Conservation (phyloP, 306 rosid species). For the Trichosanthes cucumerina region DNA sequence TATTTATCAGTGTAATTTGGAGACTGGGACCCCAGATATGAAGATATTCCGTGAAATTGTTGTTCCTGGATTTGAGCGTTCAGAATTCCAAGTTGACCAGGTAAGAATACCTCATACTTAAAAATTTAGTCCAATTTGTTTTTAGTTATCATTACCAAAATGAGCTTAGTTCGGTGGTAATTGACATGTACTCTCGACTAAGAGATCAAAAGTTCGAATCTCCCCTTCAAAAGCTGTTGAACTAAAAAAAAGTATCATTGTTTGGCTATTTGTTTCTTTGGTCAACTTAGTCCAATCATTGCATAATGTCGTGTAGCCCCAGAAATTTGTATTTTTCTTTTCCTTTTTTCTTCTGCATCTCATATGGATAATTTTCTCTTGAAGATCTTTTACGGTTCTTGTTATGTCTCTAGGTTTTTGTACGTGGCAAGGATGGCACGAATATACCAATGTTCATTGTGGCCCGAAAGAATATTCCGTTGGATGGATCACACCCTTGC, state of each 20-base stretch:
- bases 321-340: neutral
- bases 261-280: neutral
- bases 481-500: constrained; percentile 95
- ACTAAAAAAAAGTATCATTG: neutral
- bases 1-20: constrained; percentile 69
- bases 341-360: neutral
- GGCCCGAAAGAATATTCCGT: constrained; percentile 44
- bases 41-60: constrained; percentile 75
- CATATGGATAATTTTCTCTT: neutral
- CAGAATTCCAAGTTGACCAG: constrained; percentile 65
- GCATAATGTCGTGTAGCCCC: neutral
- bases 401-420: constrained; percentile 51
- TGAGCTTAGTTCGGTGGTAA: too few relatives aligned
- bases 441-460: constrained; percentile 75
- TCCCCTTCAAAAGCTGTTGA: too few relatives aligned
- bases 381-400: neutral
- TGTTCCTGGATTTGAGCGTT: constrained; percentile 71
- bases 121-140: neutral
- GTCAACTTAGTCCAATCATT: neutral
- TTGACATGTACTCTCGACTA: too few relatives aligned
- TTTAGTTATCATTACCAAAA: neutral
- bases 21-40: constrained; percentile 43
- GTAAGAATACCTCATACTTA: constrained; percentile 18
- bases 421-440: constrained; percentile 74
- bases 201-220: too few relatives aligned